These are phyloP conservation scores for Xylaria grammica DNA, from an alignment of 495 filamentous ascomycete species.

Conservation along the genomic window DNA sequence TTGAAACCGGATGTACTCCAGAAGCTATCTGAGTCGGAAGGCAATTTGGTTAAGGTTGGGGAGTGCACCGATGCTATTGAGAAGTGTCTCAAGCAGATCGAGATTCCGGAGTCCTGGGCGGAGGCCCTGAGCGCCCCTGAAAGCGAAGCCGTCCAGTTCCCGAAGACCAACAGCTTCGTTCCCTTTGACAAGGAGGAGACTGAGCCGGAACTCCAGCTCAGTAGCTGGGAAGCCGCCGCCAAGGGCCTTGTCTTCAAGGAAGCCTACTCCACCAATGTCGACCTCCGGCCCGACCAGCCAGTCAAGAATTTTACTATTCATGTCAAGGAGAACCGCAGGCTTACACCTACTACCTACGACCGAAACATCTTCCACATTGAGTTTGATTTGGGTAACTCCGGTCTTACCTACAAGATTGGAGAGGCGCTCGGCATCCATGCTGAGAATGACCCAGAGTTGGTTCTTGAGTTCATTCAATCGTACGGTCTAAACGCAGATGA, in stretches of 20 bases:
- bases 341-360: conserved; percentile 89
- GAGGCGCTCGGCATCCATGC: conserved; percentile 98
- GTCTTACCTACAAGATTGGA: conserved; percentile 93
- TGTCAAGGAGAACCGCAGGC: conserved; percentile 92
- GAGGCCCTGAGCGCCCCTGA: conserved; percentile 59
- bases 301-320: conserved; percentile 85
- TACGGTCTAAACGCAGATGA: conserved; percentile 84
- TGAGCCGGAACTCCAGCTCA: conserved; percentile 68
- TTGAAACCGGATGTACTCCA: conserved; percentile 56
- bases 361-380: conserved; percentile 99
- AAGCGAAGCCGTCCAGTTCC: conserved; percentile 56
- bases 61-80: conserved; percentile 70
- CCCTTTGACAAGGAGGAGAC: conserved; percentile 77
- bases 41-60: conserved; percentile 57
- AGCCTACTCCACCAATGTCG: conserved; percentile 75
- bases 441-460: conserved; percentile 82
- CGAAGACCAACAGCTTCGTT: conserved; percentile 80
- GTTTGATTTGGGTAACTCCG: conserved; percentile 90
- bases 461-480: conserved; percentile 82
- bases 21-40: conserved; percentile 37
- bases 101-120: conserved; percentile 80
- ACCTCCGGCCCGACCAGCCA: conserved; percentile 81
- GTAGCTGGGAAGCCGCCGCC: conserved; percentile 79
- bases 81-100: conserved; percentile 69
- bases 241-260: conserved; percentile 94